These are phyloP conservation scores for Phytophthora pluvialis DNA, from an alignment of 352 stramenopile species.

Conservation along the genomic window DNA sequence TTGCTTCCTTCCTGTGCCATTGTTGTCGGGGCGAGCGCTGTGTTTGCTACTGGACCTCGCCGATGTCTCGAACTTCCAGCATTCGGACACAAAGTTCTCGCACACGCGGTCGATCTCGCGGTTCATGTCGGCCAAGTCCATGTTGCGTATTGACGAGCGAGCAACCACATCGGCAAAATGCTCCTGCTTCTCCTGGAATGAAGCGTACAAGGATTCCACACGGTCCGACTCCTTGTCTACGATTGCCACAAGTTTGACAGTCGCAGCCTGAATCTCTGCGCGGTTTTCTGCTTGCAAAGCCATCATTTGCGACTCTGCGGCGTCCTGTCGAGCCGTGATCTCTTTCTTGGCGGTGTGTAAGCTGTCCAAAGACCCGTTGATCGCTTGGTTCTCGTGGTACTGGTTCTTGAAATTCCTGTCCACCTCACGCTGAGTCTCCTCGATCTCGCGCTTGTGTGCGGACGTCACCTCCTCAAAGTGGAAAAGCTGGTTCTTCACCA, in stretches of 20 bases:
- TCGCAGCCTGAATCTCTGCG: slow-evolving; percentile 74
- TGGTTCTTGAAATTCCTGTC: slow-evolving; percentile 64
- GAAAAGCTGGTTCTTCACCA: slow-evolving; percentile 82
- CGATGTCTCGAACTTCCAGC: slow-evolving; percentile 90
- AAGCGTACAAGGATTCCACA: slow-evolving; percentile 79
- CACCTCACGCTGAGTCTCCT: slow-evolving; percentile 63
- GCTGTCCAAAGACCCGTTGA: slow-evolving; percentile 45
- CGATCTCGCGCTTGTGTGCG: slow-evolving; percentile 59
- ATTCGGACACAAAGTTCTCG: slow-evolving; percentile 82
- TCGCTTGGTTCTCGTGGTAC: slow-evolving; percentile 58
- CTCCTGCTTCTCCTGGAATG: slow-evolving; percentile 84
- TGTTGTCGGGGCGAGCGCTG: slow-evolving; percentile 53
- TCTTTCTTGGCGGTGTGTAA: slow-evolving; percentile 60
- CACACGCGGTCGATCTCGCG: slow-evolving; percentile 81
- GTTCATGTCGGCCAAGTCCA: slow-evolving; percentile 81
- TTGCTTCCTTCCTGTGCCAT: slow-evolving; percentile 53
- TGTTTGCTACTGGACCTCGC: slow-evolving; percentile 62
- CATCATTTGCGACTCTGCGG: slow-evolving; percentile 68
- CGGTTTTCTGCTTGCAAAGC: slow-evolving; percentile 75
- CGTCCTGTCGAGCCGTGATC: slow-evolving; percentile 58
- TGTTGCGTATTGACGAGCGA: slow-evolving; percentile 82
- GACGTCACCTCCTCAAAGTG: slow-evolving; percentile 76
- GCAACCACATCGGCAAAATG: slow-evolving; percentile 81
- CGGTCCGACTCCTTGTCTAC: slow-evolving; percentile 85
- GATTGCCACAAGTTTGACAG: slow-evolving; percentile 63